Evolutionary conservation across 1,284 basidiomycete species (phyloP), one percentile per base, ranked within the genome.

Genomic region (Papiliotrema nemorosa): DNA sequence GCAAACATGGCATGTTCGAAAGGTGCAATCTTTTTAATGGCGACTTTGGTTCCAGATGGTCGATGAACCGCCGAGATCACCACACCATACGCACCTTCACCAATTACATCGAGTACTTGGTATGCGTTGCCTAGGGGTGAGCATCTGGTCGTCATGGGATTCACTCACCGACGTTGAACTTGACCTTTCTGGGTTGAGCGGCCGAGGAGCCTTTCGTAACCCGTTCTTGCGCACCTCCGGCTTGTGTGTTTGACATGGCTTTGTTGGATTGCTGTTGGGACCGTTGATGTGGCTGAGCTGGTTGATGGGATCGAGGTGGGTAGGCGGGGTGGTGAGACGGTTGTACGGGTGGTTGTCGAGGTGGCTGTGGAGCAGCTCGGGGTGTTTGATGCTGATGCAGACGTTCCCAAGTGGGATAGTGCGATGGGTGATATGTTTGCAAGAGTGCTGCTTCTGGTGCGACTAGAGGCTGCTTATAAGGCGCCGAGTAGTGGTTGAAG

Each of bases 1-100:
- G 87, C 88, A 73, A 90, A 92, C 87, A 92, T 90, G 18, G 87
- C 87, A 67, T 92, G 90, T 70, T 92, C 90, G 60, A 93, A 92
- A 0, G 90, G 90, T 5, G 86, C 83, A 76, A 93, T 90, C 81
- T 90, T 90, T 81, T 91, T 90, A 77, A 89, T 89, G 46, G 88
- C 88, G 49, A 90, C 87, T 69, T 87, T 87, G 47, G 84, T 82
- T 44, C 85, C 84, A 48, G 83, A 88, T 10, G 87, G 85, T 63
- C 82, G 75, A 68, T 92, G 89, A 2, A 90, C 79, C 3, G 90
- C 90, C 24, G 87, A 89, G 65, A 88, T 62, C 36, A 93, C 91
- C 57, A 89, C 81, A 42, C 89, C 76, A 51, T 77, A 78, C 4
- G 87, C 88, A 39, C 89, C 89, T 70, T 92, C 89, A 36, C 92